These are phyloP conservation scores for Pleurozium schreberi DNA, from an alignment of 225 moss, liverwort and hornwort species.

Conservation along the genomic window DNA sequence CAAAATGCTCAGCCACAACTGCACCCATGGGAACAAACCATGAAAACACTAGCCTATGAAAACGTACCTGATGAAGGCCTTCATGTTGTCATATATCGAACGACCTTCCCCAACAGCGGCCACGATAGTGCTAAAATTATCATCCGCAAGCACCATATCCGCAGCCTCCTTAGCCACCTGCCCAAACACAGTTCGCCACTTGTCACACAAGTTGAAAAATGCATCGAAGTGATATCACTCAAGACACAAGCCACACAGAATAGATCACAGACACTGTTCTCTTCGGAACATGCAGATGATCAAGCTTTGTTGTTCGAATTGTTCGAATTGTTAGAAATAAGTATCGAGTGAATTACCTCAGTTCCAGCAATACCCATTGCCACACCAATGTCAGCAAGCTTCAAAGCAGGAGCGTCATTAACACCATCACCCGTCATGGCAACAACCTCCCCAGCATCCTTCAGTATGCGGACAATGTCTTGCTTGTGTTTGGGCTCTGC, in stretches of 20 bases:
- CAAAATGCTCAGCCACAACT: neutral
- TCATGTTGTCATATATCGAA: conserved; percentile 95
- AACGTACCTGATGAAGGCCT: conserved; percentile 82
- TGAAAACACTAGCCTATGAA: neutral
- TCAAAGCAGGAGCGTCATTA: conserved; percentile 94
- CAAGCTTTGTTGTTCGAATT: neutral
- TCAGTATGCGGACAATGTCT: conserved; percentile 80
- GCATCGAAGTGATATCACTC: neutral
- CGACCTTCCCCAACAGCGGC: conserved; percentile 90
- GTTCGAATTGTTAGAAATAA: neutral
- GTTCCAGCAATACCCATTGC: conserved; percentile 99
- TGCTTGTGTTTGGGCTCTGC: conserved; percentile 95
- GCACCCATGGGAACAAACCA: neutral
- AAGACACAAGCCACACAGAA: neutral
- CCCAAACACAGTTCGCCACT: neutral
- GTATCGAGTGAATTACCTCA: conserved; percentile 40
- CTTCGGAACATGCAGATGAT: neutral
- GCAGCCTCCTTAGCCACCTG: conserved; percentile 97
- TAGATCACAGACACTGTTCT: neutral
- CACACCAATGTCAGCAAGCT: conserved; percentile 91
- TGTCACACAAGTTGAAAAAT: neutral
- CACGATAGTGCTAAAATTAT: conserved; percentile 90
- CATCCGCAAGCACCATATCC: conserved; percentile 98
- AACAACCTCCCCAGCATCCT: conserved; percentile 85
- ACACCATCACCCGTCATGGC: conserved; percentile 99